Base-by-base conservation (phyloP, 73 alveolate genomes). In the Breviolum minutum region DNA sequence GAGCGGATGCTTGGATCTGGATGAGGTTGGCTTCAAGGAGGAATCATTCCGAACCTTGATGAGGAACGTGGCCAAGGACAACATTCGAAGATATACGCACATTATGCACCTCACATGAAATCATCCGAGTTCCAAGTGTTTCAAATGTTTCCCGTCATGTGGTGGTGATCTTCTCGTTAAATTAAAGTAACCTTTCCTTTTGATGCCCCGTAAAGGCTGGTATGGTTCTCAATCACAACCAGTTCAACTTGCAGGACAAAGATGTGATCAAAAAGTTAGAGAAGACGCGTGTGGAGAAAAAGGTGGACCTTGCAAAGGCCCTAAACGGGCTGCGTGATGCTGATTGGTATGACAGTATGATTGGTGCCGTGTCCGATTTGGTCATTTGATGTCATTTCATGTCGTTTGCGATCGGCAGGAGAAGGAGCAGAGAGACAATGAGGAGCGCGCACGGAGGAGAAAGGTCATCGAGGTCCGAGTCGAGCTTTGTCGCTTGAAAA, bases 201-300 rank as follows among this genome's bases (percentile, higher is more conserved):
- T 6, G 17, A 22, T 68, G 77, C 54, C 54, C 17, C 24, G 17
- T 68, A 68, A 1, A 68, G 2, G 6, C 77, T 22, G 77, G 77
- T 68, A 14, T 68, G 77, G 4, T 68, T 68, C 77, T 68, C 4
- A 22, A 22, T 22, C 77, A 68, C 24, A 22, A 14, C 17, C 77
- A n/a, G 77, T 69, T 69, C 77, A 69, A 20, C 77, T 7, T 27
- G 20, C 48, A 99, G 99, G 99, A 99, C 99, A 99, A 99, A 73
- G 99, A 99, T 66, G 99, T 99, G 84, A 94, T 99, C 86, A 99
- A 99, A 86, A 98, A 95, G 83, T 99, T 99, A 77, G 99, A 99
- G 99, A 99, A 99, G 99, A 99, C 99, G 48, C 95, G 99, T 93
- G 99, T 95, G 20, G 99, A 99, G 94, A 99, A 97, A 85, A 84